Evolutionary conservation across 805 yeast species (phyloP), one percentile per base, ranked within the genome.

Genomic region (Nakazawaea anatomiae): DNA sequence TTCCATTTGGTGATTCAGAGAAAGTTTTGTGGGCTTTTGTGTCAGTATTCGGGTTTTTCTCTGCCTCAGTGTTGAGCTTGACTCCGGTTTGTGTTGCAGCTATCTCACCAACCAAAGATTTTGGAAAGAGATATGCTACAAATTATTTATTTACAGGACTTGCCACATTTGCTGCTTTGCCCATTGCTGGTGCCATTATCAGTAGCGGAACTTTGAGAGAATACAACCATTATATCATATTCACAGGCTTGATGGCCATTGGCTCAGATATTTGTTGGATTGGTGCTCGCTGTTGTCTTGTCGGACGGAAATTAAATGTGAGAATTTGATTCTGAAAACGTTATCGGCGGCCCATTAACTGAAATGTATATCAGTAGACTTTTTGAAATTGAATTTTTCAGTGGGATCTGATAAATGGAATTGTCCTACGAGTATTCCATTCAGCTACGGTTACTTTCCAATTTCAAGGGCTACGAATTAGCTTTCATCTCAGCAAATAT

Each of bases 21-120:
- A 60, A 53, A 10, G 76, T 60, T 11, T 60, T 66, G 42, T 79
- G 68, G 63, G 74, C 71, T 1, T 79, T 75, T 57, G 60, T 76
- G 12, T 69, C 67, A 0, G 52, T 77, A 4, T 81, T 75, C 60
- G 88, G 88, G 0, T 74, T 82, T 51, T 67, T 75, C 46, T 72
- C 83, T 4, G 79, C 85, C 4, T 74, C 85, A 0, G 76, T 80
- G 4, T 66, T 82, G 46, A 74, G 85, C 3, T 59, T 82, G 43
- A 75, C 81, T 12, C 86, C 87, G 2, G 81, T 78, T 2, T 77
- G 85, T 57, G 69, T 79, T 38, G 84, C 83, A 0, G 81, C 77
- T 47, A 78, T 83, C 36, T 78, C 85, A 14, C 73, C 76, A 48
- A 48, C 66, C 42, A 50, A 59, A 57, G 55, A 55, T 42, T 50